A percentile compares a stretch with the other conserved stretches of the same genome.
These are phyloP conservation scores for Apiotrichum akiyoshidainum DNA, from an alignment of 1,284 basidiomycete genomes.

Conservation along the genomic window DNA sequence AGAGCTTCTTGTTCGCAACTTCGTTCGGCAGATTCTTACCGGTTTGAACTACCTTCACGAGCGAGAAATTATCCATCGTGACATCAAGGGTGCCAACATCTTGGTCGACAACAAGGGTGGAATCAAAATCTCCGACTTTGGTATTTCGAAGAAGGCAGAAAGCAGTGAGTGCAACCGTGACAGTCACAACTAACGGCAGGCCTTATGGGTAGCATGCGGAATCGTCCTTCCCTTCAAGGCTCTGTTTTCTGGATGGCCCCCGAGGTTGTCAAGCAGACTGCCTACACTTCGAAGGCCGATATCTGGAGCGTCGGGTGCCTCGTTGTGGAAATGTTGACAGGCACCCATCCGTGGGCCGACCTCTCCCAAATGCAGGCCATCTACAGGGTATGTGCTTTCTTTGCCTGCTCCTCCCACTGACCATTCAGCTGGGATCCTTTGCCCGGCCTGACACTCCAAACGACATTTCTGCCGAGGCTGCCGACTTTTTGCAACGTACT, in stretches of 20 bases:
- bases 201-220: constrained; percentile 70
- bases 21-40: constrained; percentile 87
- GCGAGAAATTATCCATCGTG: constrained; percentile 96
- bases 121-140: constrained; percentile 93
- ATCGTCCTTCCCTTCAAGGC: constrained; percentile 89
- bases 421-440: constrained; percentile 75
- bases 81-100: constrained; percentile 98
- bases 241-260: constrained; percentile 99
- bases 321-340: constrained; percentile 97
- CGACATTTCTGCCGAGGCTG: constrained; percentile 80
- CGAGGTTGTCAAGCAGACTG: constrained; percentile 93
- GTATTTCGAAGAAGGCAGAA: constrained; percentile 97
- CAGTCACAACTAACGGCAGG: constrained; percentile 53
- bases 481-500: constrained; percentile 76
- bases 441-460: constrained; percentile 78
- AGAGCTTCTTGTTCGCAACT: constrained; percentile 88
- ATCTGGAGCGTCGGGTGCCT: constrained; percentile 98
- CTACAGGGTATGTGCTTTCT: constrained; percentile 66
- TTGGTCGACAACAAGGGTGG: constrained; percentile 98
- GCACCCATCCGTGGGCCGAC: constrained; percentile 94
- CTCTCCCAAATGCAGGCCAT: constrained; percentile 99
- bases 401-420: background rate
- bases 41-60: constrained; percentile 94
- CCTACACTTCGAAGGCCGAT: constrained; percentile 89
- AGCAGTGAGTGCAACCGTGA: constrained; percentile 62